A percentile compares a stretch with the other conserved stretches of the same genome.
Evolutionary conservation across 75 land plant species (phyloP).

Genomic region (Azolla pinnata): DNA sequence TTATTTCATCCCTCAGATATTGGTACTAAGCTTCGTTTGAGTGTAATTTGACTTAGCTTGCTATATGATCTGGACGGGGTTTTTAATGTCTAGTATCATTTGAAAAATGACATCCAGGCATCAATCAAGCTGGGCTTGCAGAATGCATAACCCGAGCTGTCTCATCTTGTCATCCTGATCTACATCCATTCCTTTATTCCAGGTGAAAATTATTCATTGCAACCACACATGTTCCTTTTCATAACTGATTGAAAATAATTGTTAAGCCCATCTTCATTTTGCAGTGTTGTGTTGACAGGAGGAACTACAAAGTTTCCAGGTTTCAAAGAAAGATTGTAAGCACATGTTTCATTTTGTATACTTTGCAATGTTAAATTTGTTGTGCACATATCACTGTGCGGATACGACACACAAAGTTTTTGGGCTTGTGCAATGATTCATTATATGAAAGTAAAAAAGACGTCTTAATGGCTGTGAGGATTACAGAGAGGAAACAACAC

Average conservation of each 20-base stretch:
- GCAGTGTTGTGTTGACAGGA: constrained; percentile 32
- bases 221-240: no score
- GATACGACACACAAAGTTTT: no score
- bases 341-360: no score
- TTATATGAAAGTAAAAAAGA: no score
- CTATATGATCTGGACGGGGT: neutral
- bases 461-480: no score
- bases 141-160: constrained; percentile 93
- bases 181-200: constrained; percentile 82
- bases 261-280: neutral
- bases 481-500: no score
- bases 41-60: no score
- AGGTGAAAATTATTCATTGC: constrained; percentile 32
- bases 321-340: constrained; percentile 34
- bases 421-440: no score
- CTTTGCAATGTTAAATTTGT: no score
- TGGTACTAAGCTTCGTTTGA: no score
- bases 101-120: constrained; percentile 63
- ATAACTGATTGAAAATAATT: neutral
- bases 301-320: constrained; percentile 23
- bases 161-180: constrained; percentile 69
- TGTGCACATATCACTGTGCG: no score
- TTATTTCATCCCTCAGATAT: constrained; percentile 92
- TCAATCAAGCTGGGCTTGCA: constrained; percentile 93
- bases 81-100: no score